Base-by-base conservation (phyloP, 129 eudicot species). In the Oenanthe sinensis region DNA sequence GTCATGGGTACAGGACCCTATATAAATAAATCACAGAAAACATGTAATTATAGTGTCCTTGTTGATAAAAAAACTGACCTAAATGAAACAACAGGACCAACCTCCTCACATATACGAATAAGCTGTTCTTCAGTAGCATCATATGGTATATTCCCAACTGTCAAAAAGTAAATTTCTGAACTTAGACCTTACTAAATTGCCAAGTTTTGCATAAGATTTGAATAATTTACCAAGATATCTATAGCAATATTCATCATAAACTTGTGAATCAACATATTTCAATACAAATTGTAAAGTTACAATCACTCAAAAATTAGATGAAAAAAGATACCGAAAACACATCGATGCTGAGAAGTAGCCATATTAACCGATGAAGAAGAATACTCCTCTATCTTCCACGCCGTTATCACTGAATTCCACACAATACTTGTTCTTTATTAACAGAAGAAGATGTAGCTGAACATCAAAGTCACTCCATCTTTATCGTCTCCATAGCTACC, bases 81-180 rank as follows among this genome's bases (percentile, higher is more conserved):
- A 90, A 95, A 95, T 0, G 93, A 88, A 13, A 90, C 96, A 72
- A 95, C 98, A 48, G 98, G 98, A 46, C 98, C 98, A 85, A 91
- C 98, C 80, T 95, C 98, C 90, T 95, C 98, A 55, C 97, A 95
- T 28, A 95, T 95, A 85, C 92, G 92, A 71, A 84, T 63, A 54
- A 95, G 97, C 65, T 95, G 98, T 71, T 95, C 98, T 85, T 95
- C 98, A 79, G 97, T 90, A 83, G 97, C 98, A 85, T 95, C 98
- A 79, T 95, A 95, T 4, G 98, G 98, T 84, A 95, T 95, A 84
- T 95, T 95, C 82, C 98, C 98, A 86, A 95, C 98, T 95, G 65
- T 37, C 78, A 80, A 74, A 37, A 30, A 68, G 54, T 50, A 47
- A 77, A 79, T 10, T 77, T n/a, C 37, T 58, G 24, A 36, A 75